Base-by-base conservation (phyloP, 139 green algal genomes). In the Chlorella sp. region DNA sequence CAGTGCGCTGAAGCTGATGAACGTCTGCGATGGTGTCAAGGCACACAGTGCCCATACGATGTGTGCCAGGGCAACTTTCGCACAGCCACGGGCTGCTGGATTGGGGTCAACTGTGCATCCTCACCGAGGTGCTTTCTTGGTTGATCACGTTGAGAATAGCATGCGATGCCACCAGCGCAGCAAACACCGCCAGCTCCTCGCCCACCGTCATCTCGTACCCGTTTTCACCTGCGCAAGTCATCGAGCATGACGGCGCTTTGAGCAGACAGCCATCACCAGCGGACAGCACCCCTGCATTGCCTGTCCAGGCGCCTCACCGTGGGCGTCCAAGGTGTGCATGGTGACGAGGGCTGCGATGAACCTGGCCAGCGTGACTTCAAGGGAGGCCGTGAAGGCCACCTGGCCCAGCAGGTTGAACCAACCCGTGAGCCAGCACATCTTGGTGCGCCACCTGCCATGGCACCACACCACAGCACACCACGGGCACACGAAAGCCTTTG, bases 361-460 rank as follows among this genome's bases (percentile, higher is more conserved):
- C 6, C 69, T 49, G 3, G 82, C 77, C n/a, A 88, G 63, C 0
- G 55, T 20, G 30, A 71, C 69, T 35, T 79, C 74, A 30, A 79
- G 31, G 24, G 62, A 69, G 1, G 74, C 67, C 1, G 74, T 79
- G 59, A 74, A 74, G 60, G 74, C 67, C 0, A 71, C 74, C 74
- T 79, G 74, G 14, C 74, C 73, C 66, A 86, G 71, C 64, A 86
- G 60, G 66, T 86, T 86, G 55, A 86, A 80, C 74, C 74, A 86
- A 24, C 73, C 73, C 24, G 73, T 69, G 51, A 74, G 49, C 73
- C 73, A 78, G 35, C 73, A 74, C 2, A 69, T 5, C 22, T 35
- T 2, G 0, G 50, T 69, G 55, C 72, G 72, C 5, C 69, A 35
- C n/a, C 62, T 68, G 62, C 30, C 23, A 77, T 34, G 23, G 36